These are phyloP conservation scores for Chaetoscypha palmicola DNA, from an alignment of 2,329 filamentous ascomycete genomes.

Conservation along the genomic window DNA sequence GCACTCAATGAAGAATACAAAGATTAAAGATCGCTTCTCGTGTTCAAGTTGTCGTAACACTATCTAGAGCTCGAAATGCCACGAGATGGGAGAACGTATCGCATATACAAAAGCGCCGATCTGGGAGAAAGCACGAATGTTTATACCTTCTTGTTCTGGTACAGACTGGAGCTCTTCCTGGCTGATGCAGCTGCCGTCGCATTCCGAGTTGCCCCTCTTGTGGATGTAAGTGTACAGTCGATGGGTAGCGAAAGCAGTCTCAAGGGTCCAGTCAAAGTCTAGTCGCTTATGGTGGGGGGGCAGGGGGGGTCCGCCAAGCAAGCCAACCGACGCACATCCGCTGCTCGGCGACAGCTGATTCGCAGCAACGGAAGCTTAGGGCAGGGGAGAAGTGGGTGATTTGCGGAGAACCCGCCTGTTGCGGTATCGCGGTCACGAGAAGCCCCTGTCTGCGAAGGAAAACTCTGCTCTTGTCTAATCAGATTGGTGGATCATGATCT, in stretches of 20 bases:
- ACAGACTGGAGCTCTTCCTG: not conserved
- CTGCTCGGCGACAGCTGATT: not conserved
- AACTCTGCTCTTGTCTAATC: constrained; percentile 1
- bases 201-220: not conserved
- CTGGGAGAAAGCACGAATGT: not conserved
- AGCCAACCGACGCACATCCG: not conserved
- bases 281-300: too few relatives aligned
- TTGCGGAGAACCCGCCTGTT: not conserved
- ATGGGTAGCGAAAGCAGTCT: not conserved
- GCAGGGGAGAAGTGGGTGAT: not conserved
- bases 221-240: not conserved
- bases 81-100: not conserved
- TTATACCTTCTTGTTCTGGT: not conserved
- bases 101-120: not conserved
- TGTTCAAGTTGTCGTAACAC: not conserved
- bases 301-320: not conserved
- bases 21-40: too few relatives aligned
- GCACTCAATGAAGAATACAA: too few relatives aligned
- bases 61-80: not conserved
- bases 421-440: not conserved
- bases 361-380: not conserved
- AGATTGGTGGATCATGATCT: not conserved
- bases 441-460: too few relatives aligned
- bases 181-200: not conserved
- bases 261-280: not conserved